These are phyloP conservation scores for Vigna angularis DNA, from an alignment of 306 rosid genomes.

Conservation along the genomic window DNA sequence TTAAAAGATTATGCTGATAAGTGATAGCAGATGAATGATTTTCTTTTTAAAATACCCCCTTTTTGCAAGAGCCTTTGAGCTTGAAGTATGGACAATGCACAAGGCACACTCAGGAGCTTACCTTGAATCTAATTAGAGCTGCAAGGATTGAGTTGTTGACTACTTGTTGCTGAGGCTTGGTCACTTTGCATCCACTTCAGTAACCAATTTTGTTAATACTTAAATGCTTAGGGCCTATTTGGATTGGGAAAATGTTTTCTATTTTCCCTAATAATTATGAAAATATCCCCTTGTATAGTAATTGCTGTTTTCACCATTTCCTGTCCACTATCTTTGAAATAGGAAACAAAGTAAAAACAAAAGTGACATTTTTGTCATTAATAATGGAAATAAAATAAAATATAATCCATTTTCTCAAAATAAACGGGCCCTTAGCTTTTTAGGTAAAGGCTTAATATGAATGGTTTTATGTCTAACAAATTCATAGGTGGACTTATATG, in stretches of 20 bases:
- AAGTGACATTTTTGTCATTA: background rate
- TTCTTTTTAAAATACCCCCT: constrained; percentile 10
- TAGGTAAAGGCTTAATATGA: constrained; percentile 2
- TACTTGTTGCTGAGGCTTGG: constrained; percentile 1
- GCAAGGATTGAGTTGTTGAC: constrained; percentile 8
- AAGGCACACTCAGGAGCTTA: background rate
- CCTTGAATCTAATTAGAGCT: background rate
- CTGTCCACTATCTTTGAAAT: background rate
- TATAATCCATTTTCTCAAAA: background rate
- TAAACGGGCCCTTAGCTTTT: constrained; percentile 5
- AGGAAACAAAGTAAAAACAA: background rate
- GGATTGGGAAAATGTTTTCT: constrained; percentile 6
- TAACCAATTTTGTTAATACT: background rate
- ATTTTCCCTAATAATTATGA: background rate
- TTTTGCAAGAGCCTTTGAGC: constrained; percentile 8
- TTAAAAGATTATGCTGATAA: constrained; percentile 1
- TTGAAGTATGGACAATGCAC: constrained; percentile 14
- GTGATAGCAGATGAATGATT: background rate
- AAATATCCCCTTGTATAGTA: background rate
- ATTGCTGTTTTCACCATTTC: constrained; percentile 15
- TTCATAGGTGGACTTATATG: background rate
- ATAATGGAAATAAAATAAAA: background rate
- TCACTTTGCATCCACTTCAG: background rate
- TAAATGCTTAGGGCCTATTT: constrained; percentile 8
- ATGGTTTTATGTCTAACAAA: constrained; percentile 21